A percentile compares a stretch with the other conserved stretches of the same genome.
phyloP scores from a whole-genome alignment of 2,329 filamentous ascomycete genomes.

The Harringtonia lauricola region DNA sequence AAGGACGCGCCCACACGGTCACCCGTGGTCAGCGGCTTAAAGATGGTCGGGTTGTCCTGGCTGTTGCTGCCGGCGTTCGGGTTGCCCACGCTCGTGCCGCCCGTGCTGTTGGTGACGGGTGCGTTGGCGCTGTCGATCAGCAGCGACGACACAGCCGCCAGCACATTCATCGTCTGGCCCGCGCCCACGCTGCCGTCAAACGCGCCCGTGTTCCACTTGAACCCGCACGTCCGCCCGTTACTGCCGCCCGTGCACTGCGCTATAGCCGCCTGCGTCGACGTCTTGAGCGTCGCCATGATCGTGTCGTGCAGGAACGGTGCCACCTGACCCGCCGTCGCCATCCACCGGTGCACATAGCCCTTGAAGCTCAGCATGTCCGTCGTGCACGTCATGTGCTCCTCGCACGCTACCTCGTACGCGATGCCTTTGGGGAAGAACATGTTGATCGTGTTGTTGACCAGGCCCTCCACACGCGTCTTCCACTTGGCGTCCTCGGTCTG shows the following conservation, averaged over 20 bases:
- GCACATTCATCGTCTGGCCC: constrained; percentile 43
- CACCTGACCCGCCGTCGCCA: constrained; percentile 36
- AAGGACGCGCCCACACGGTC: constrained; percentile 62
- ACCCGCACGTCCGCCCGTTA: constrained; percentile 34
- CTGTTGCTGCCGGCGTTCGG: constrained; percentile 30
- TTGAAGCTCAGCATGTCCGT: constrained; percentile 50
- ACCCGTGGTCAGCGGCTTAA: constrained; percentile 35
- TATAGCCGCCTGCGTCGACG: constrained; percentile 37
- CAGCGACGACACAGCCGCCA: constrained; percentile 36
- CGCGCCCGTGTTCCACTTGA: constrained; percentile 34
- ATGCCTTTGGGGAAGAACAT: constrained; percentile 35
- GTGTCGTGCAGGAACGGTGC: constrained; percentile 33
- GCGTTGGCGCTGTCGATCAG: constrained; percentile 21
- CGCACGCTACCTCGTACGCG: constrained; percentile 47
- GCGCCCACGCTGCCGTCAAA: constrained; percentile 41
- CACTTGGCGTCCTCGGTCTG: constrained; percentile 19
- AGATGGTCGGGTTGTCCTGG: constrained; percentile 9
- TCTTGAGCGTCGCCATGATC: constrained; percentile 33
- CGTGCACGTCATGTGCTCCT: constrained; percentile 37
- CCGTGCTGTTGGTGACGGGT: constrained; percentile 30
- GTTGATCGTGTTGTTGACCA: constrained; percentile 29
- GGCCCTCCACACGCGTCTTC: constrained; percentile 32
- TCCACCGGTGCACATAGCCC: constrained; percentile 40
- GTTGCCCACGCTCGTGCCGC: constrained; percentile 39
- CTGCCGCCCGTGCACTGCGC: constrained; percentile 34